Percentiles rank a stretch among this genome's conserved stretches.
phyloP scores from a whole-genome alignment of 768 basidiomycete species.

The Pulveroboletus sp. region DNA sequence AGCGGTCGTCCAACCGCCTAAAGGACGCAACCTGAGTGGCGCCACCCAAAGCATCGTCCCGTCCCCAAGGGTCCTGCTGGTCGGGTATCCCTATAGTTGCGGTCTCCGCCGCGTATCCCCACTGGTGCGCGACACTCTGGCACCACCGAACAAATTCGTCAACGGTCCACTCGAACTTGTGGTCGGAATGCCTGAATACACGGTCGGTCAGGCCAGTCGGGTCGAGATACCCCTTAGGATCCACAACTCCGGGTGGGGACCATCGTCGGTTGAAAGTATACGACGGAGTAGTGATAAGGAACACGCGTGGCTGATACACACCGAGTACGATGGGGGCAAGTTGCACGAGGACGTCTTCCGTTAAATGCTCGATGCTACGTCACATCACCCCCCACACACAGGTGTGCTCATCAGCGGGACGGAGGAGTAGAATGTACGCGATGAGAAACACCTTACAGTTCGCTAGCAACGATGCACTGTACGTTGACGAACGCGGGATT shows the following conservation, averaged over 20 bases:
- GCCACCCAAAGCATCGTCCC: constrained; percentile 58
- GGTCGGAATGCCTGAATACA: constrained; percentile 75
- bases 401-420: constrained; percentile 2
- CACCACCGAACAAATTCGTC: constrained; percentile 73
- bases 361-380: constrained; percentile 74
- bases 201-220: constrained; percentile 72
- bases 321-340: constrained; percentile 75
- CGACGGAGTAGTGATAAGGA: constrained; percentile 82
- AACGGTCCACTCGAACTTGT: constrained; percentile 86
- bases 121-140: constrained; percentile 46
- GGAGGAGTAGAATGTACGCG: background rate
- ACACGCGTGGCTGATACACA: constrained; percentile 64
- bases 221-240: constrained; percentile 55
- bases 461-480: constrained; percentile 72
- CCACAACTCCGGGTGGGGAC: constrained; percentile 45
- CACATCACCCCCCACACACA: constrained; percentile 1
- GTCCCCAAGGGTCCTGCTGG: constrained; percentile 66
- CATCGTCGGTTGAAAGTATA: constrained; percentile 80
- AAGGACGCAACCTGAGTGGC: constrained; percentile 70
- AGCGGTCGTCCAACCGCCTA: constrained; percentile 37
- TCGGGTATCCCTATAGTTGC: constrained; percentile 54
- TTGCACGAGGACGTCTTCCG: constrained; percentile 48
- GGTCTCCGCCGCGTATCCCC: constrained; percentile 67
- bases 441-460: constrained; percentile 56
- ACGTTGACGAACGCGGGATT: constrained; percentile 61